Base-by-base conservation (phyloP, 495 filamentous ascomycete species). In the Platismatia glauca region DNA sequence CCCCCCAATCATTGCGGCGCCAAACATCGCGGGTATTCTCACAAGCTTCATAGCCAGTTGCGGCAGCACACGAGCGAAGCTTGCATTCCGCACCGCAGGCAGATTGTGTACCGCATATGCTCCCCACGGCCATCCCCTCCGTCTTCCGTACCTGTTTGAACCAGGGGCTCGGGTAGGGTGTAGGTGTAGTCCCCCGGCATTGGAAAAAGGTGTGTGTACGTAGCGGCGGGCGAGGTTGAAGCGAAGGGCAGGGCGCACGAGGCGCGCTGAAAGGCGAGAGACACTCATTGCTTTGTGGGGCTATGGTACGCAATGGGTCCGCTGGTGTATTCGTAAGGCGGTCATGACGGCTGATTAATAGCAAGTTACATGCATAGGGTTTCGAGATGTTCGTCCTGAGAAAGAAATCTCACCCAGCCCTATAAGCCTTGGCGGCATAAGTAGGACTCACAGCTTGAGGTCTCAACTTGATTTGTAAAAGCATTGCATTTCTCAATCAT, bases 11-110 rank as follows among this genome's bases (percentile, higher is more conserved):
- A 88, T 89, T 50, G 89, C 86, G 48, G 89, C 91, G 39, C 92
- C 94, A 71, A 95, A 91, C 75, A 96, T 84, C 62, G 95, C 93
- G 33, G 94, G 94, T 57, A 97, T 75, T 57, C 89, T 81, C 44
- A 86, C 79, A 60, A 97, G 87, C 77, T 96, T 99, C 66, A 95
- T 67, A 12, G 92, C 85, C 46, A 99, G 79, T 70, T 89, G 89
- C 4, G 94, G 94, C n/a, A 99, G 78, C 57, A 89, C 81, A 57
- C 94, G 82, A 9, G 80, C 81, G 70, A 97, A 97, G 8, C 93
- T 97, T 50, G 90, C 88, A 62, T 86, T 87, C 59, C 94, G 86
- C 16, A 92, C 88, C 31, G 87, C 84, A 62, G 91, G 88, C 22
- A 91, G 84, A 78, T 95, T 90, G 73, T 96, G 91, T 62, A 95